Evolutionary conservation across 2,329 filamentous ascomycete genomes (phyloP), one percentile per base, ranked within the genome.

Genomic region (Fonsecaea nubica): DNA sequence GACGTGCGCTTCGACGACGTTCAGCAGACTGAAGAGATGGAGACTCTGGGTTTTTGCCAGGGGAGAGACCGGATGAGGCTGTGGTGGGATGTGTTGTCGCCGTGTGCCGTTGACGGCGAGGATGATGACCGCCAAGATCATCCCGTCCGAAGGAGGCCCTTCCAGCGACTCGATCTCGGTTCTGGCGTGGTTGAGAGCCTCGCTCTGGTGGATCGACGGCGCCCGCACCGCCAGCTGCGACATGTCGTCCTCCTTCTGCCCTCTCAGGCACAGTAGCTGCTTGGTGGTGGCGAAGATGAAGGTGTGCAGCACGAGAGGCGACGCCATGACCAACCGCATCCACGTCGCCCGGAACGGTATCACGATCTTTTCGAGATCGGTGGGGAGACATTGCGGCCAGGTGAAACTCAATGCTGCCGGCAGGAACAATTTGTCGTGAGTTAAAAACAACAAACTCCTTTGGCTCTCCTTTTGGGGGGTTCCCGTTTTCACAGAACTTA

Each of bases 251-350:
- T 61, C 58, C 12, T 42, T 52, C 45, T 61, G 45, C 18, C 48
- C 58, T 7, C 58, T 5, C 10, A 53, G 18, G 45, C 58, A 61
- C n/a, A 61, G 18, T 33, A 61, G 38, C 45, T 61, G 58, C 48
- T 52, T 61, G 8, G 58, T 61, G 36, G 58, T 40, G 30, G 58
- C 58, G 45, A 61, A 61, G 42, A 53, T 61, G 58, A 61, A 61
- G n/a, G 58, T 61, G 21, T 61, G 58, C 33, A 53, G 58, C 3
- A 61, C 58, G 45, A 61, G 45, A 9, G 58, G 58, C 6, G 45
- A 61, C 4, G n/a, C 58, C 58, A 61, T 61, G 10, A 53, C 58
- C n/a, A 61, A 4, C 32, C 40, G 42, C 58, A 61, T 61, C 45
- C 58, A 61, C 13, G 32, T 33, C 8, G 58, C 33, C 15, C 50